phyloP scores from a whole-genome alignment of 1,284 basidiomycete species.

The Prillingera fragicola region DNA sequence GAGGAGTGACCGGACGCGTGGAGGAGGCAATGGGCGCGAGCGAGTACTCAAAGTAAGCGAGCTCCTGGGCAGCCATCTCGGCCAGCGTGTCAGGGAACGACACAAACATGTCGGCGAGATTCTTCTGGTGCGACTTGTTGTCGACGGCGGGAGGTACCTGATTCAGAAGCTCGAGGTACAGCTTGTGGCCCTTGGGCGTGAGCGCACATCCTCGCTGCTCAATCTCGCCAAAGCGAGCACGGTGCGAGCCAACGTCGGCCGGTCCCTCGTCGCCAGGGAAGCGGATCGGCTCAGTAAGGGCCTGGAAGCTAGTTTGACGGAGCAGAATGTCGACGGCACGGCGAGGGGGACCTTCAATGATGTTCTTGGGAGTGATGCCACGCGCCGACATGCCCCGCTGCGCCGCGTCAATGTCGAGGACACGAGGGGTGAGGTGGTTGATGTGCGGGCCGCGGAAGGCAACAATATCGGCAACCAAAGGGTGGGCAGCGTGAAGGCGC shows the following conservation, averaged over 20 bases:
- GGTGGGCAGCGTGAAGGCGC: slow-evolving; percentile 37
- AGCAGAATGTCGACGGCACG: slow-evolving; percentile 45
- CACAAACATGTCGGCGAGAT: slow-evolving; percentile 25
- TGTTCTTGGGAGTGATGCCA: slow-evolving; percentile 48
- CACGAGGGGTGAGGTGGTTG: slow-evolving; percentile 50
- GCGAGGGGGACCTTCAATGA: slow-evolving; percentile 48
- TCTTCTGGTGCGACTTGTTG: slow-evolving; percentile 39
- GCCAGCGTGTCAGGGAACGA: slow-evolving; percentile 37
- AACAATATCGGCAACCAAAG: slow-evolving; percentile 48
- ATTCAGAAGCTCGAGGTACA: slow-evolving; percentile 35
- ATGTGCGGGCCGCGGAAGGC: slow-evolving; percentile 50
- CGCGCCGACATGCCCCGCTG: slow-evolving; percentile 44
- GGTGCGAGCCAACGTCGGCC: slow-evolving; percentile 35
- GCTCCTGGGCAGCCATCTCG: slow-evolving; percentile 23
- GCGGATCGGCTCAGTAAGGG: slow-evolving; percentile 45
- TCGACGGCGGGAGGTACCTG: slow-evolving; percentile 25
- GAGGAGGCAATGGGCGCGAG: not conserved
- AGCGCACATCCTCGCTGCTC: slow-evolving; percentile 48
- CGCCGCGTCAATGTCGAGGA: slow-evolving; percentile 49
- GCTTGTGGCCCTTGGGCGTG: slow-evolving; percentile 42
- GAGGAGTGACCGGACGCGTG: too few relatives aligned
- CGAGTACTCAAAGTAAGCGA: slow-evolving; percentile 40
- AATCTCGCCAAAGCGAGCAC: slow-evolving; percentile 51
- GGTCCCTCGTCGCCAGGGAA: slow-evolving; percentile 28
- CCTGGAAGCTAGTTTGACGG: slow-evolving; percentile 49